These are phyloP conservation scores for Cercospora sp. DNA, from an alignment of 2,329 filamentous ascomycete species.

Conservation along the genomic window DNA sequence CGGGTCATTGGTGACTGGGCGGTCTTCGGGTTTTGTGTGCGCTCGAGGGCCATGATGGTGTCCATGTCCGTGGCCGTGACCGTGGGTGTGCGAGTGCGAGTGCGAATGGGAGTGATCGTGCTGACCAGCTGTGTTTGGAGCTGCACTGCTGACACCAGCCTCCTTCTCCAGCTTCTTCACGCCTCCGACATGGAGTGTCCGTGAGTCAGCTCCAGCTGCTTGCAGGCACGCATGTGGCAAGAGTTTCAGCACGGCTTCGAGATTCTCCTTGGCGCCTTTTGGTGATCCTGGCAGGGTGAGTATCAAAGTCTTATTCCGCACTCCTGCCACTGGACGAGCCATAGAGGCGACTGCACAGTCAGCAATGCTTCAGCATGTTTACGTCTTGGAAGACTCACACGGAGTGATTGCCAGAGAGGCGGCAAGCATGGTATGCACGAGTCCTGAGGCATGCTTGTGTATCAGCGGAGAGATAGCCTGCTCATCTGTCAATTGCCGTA, in stretches of 20 bases:
- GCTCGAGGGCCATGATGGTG: slow-evolving; percentile 65
- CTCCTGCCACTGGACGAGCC: slow-evolving; percentile 88
- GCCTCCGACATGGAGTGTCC: slow-evolving; percentile 75
- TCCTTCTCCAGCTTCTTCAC: slow-evolving; percentile 81
- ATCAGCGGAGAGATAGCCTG: slow-evolving; percentile 78
- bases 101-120: slow-evolving; percentile 34
- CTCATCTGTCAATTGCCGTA: not conserved
- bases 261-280: slow-evolving; percentile 91
- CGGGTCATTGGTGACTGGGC: slow-evolving; percentile 61
- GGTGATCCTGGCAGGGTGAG: slow-evolving; percentile 91
- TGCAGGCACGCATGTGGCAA: slow-evolving; percentile 93
- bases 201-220: slow-evolving; percentile 78
- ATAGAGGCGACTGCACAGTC: slow-evolving; percentile 78
- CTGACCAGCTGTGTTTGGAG: slow-evolving; percentile 30
- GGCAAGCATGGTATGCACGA: slow-evolving; percentile 94
- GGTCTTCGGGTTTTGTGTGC: slow-evolving; percentile 67
- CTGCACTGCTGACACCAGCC: slow-evolving; percentile 55
- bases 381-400: slow-evolving; percentile 59
- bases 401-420: slow-evolving; percentile 83
- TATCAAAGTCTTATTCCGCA: slow-evolving; percentile 77
- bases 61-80: slow-evolving; percentile 50
- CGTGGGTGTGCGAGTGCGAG: not conserved
- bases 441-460: slow-evolving; percentile 80
- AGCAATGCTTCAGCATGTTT: slow-evolving; percentile 24
- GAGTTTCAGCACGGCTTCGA: slow-evolving; percentile 84